Percentiles rank a stretch among this genome's conserved stretches.
Conservation (phyloP, 148 eudicot genomes). For the Oxyria digyna region DNA sequence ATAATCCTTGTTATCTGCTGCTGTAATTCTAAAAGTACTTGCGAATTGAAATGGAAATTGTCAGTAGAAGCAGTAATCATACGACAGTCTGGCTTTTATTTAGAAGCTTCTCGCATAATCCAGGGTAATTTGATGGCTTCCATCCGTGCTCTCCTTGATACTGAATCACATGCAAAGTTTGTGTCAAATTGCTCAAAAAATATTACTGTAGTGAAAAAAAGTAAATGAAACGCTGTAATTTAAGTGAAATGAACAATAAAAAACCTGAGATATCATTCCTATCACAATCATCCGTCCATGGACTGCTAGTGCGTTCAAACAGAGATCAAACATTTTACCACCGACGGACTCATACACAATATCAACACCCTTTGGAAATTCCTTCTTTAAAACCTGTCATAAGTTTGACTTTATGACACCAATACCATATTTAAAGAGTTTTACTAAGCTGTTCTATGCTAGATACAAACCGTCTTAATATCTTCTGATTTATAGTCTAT, state of each 20-base stretch:
- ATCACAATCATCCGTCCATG: slow-evolving; percentile 86
- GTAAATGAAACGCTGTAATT: neutral
- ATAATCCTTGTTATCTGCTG: too few relatives aligned
- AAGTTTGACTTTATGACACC: neutral
- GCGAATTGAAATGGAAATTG: neutral
- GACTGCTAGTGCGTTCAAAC: slow-evolving; percentile 76
- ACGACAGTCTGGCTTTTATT: slow-evolving; percentile 97
- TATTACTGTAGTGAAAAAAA: too few relatives aligned
- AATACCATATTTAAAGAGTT: neutral
- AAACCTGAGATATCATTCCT: slow-evolving; percentile 99
- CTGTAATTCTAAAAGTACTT: too few relatives aligned
- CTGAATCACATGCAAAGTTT: slow-evolving; percentile 27
- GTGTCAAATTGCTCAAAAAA: too few relatives aligned
- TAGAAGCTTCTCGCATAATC: slow-evolving; percentile 82
- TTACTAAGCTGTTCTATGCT: too few relatives aligned
- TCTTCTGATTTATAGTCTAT: slow-evolving; percentile 80
- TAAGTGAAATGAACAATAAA: neutral
- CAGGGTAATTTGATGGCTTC: slow-evolving; percentile 86
- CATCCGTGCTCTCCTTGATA: slow-evolving; percentile 94
- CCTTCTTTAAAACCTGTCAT: slow-evolving; percentile 68
- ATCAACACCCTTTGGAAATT: slow-evolving; percentile 84
- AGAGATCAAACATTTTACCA: slow-evolving; percentile 77
- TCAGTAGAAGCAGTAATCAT: slow-evolving; percentile 15
- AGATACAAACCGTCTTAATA: slow-evolving; percentile 47
- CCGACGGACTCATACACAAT: slow-evolving; percentile 90